Conservation (phyloP, 1,284 basidiomycete species). For the Ustilago cynodontis region DNA sequence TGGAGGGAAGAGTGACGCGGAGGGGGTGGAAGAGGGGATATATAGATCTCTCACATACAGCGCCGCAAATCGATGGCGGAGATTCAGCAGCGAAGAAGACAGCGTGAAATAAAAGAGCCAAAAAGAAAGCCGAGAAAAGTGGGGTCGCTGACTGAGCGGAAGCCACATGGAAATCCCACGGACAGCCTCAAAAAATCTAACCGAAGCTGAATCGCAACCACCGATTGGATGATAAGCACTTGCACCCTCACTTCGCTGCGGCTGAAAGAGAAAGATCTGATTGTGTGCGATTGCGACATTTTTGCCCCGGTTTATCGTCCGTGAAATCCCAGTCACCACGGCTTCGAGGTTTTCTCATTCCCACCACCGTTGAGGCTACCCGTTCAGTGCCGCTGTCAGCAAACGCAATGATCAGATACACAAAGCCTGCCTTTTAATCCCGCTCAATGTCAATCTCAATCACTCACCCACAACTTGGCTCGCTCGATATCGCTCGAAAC, state of each 20-base stretch:
- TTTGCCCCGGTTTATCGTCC: too few species aligned
- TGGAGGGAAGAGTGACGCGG: not conserved
- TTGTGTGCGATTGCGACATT: not conserved
- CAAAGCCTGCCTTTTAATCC: too few species aligned
- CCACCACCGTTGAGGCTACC: too few species aligned
- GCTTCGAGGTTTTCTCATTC: too few species aligned
- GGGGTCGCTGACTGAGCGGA: conserved; percentile 18
- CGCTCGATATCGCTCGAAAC: too few species aligned
- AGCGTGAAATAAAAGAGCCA: not conserved
- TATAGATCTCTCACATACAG: not conserved
- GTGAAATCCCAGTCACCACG: too few species aligned
- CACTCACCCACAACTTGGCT: too few species aligned
- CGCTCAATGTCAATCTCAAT: too few species aligned
- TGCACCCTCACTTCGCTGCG: conserved; percentile 2
- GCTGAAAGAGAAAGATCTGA: not conserved
- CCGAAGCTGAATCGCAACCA: conserved; percentile 7
- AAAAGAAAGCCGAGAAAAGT: conserved; percentile 2
- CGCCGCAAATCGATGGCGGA: not conserved
- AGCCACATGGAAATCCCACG: not conserved
- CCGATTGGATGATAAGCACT: conserved; percentile 25
- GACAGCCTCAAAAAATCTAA: conserved; percentile 12
- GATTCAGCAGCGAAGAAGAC: not conserved
- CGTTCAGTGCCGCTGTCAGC: too few species aligned
- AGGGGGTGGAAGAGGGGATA: not conserved
- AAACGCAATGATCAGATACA: too few species aligned